Conservation (phyloP, 1,284 basidiomycete species). For the Ganoderma boninense region DNA sequence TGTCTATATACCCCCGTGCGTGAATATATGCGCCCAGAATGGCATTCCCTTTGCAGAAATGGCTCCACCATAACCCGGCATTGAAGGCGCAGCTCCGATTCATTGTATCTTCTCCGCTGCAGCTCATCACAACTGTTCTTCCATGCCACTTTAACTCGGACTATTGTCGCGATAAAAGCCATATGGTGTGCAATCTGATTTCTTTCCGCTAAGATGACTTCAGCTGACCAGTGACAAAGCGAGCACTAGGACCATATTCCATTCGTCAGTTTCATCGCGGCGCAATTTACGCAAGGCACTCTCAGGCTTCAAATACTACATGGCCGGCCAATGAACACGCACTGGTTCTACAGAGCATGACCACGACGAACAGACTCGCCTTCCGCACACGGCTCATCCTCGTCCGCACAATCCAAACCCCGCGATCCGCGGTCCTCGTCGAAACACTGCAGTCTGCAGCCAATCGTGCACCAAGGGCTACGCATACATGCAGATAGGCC, state of each 20-base stretch:
- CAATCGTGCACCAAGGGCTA: slow-evolving; percentile 8
- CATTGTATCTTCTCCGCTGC: not conserved
- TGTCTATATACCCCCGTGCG: not conserved
- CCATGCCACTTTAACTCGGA: not conserved
- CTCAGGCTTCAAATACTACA: not conserved
- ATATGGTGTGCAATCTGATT: not conserved
- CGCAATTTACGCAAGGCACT: not conserved
- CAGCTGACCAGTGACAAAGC: not conserved
- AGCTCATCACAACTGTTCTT: not conserved
- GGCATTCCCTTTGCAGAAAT: not conserved
- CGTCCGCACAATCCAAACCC: not conserved
- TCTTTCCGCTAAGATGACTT: not conserved
- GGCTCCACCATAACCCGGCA: not conserved
- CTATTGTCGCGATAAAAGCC: too few species aligned
- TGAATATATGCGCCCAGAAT: slow-evolving; percentile 10
- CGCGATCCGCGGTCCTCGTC: slow-evolving; percentile 3
- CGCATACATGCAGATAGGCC: slow-evolving; percentile 13
- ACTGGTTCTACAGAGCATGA: not conserved
- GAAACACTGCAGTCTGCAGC: not conserved
- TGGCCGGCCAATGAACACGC: not conserved
- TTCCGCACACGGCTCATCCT: not conserved
- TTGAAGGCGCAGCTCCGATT: not conserved
- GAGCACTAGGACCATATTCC: not conserved
- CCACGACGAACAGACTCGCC: not conserved
- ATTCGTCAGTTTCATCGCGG: not conserved